Percentiles rank a stretch among this genome's conserved stretches.
These are phyloP conservation scores for Syzygium oleosum DNA, from an alignment of 345 rosid species.

Conservation along the genomic window DNA sequence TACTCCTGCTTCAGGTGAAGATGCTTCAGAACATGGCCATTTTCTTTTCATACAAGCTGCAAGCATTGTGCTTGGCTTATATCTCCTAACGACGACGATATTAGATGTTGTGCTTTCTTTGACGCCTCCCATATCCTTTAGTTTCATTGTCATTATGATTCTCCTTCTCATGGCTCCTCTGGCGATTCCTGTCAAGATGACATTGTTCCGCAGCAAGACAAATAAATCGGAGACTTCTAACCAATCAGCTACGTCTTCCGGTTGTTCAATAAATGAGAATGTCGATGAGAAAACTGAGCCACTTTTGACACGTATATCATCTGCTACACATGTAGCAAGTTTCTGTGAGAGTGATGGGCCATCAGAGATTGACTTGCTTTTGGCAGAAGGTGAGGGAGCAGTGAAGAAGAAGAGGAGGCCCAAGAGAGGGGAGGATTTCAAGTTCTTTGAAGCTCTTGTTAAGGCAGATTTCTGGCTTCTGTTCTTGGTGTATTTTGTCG, in stretches of 20 bases:
- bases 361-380: slow-evolving; percentile 54
- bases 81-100: slow-evolving; percentile 34
- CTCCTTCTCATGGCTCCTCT: slow-evolving; percentile 61
- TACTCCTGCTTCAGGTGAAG: slow-evolving; percentile 48
- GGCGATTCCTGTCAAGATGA: slow-evolving; percentile 63
- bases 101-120: slow-evolving; percentile 28
- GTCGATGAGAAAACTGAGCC: slow-evolving; percentile 32
- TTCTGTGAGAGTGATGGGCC: slow-evolving; percentile 23
- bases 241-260: slow-evolving; percentile 11
- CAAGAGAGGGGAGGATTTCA: slow-evolving; percentile 67
- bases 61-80: slow-evolving; percentile 42
- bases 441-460: slow-evolving; percentile 48
- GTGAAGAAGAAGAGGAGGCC: slow-evolving; percentile 63
- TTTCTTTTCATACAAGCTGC: slow-evolving; percentile 45
- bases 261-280: slow-evolving; percentile 3
- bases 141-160: slow-evolving; percentile 25
- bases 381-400: slow-evolving; percentile 68
- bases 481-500: slow-evolving; percentile 53
- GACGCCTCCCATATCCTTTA: slow-evolving; percentile 20
- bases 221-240: slow-evolving; percentile 6
- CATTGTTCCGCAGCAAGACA: slow-evolving; percentile 19
- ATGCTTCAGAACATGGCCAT: slow-evolving; percentile 32
- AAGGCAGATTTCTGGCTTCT: slow-evolving; percentile 85
- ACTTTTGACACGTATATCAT: slow-evolving; percentile 26
- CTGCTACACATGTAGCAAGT: slow-evolving; percentile 24